Evolutionary conservation across 768 basidiomycete species (phyloP).

Genomic region (Leccinellum luteum): DNA sequence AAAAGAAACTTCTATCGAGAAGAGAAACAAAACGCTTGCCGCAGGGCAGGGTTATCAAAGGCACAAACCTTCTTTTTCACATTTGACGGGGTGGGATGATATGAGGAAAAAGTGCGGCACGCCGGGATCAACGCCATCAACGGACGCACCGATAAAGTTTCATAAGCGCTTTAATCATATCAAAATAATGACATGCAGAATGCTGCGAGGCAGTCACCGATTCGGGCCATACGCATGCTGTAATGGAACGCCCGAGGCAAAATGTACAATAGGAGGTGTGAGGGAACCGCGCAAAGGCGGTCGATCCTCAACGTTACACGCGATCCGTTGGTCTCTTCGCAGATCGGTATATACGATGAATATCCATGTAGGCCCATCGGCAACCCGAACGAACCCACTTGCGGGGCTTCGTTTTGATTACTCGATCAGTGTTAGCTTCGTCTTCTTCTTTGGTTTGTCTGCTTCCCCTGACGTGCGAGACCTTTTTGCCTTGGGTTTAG

Average conservation of each 20-base stretch:
- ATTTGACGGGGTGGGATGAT: constrained; percentile 15
- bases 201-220: constrained; percentile 12
- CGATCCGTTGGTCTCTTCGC: constrained; percentile 10
- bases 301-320: constrained; percentile 20
- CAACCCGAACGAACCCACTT: constrained; percentile 18
- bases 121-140: constrained; percentile 29
- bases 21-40: neutral
- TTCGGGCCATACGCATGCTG: constrained; percentile 18
- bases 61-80: constrained; percentile 24
- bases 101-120: constrained; percentile 14
- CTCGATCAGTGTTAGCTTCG: constrained; percentile 22
- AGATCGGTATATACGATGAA: constrained; percentile 19
- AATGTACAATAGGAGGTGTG: constrained; percentile 6
- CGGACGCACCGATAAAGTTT: constrained; percentile 25
- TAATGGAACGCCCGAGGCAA: constrained; percentile 19
- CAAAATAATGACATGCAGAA: constrained; percentile 20
- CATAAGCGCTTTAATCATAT: constrained; percentile 27
- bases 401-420: constrained; percentile 16
- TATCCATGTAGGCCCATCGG: constrained; percentile 10
- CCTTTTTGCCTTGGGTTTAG: constrained; percentile 20
- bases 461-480: constrained; percentile 20
- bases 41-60: constrained; percentile 4
- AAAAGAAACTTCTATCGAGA: constrained; percentile 20
- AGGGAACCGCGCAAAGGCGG: constrained; percentile 5
- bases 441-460: constrained; percentile 25